Base-by-base conservation (phyloP, 805 yeast genomes). In the Candida namnaoensis region DNA sequence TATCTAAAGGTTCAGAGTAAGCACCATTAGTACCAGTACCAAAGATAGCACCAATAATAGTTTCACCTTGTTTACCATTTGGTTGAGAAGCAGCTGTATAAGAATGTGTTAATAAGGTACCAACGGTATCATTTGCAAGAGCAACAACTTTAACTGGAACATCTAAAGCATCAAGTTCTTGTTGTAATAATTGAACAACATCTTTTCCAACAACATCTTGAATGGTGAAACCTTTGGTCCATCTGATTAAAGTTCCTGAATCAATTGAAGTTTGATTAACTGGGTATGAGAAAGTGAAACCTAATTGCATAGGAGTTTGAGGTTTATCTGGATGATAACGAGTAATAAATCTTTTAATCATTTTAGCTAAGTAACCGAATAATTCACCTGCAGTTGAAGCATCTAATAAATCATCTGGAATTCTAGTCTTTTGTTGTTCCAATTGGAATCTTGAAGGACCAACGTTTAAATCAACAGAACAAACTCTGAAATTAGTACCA, bases 1-100 rank as follows among this genome's bases (percentile, higher is more conserved):
- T 74, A 35, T 76, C 80, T 40, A 88, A 60, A 43, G 76, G 72
- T 63, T 91, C 99, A 58, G 77, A 71, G 64, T 93, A 91, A 13
- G 96, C 96, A 47, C 97, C 97, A 62, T 91, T 91, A 27, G 98
- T 91, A 58, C 99, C 99, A 2, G 99, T 93, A 50, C 99, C 99
- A 56, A 90, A 87, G 48, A 91, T 91, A 47, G 90, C 80, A 38
- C 99, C 98, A 49, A 90, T 70, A 8, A 84, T 74, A 9, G 97
- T 86, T 43, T 78, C 80, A 38, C 93, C 78, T 45, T 78, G 79
- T 39, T 81, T 74, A 46, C 80, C 73, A 19, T 72, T 61, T 34
- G 78, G 71, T 38, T 67, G 59, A 13, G 64, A 66, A 40, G 74
- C 68, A 32, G 86, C 77, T 5, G 86, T 69, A 64, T 91, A 91